phyloP scores from a whole-genome alignment of 1,284 basidiomycete species.

The Microstroma glucosiphilum region DNA sequence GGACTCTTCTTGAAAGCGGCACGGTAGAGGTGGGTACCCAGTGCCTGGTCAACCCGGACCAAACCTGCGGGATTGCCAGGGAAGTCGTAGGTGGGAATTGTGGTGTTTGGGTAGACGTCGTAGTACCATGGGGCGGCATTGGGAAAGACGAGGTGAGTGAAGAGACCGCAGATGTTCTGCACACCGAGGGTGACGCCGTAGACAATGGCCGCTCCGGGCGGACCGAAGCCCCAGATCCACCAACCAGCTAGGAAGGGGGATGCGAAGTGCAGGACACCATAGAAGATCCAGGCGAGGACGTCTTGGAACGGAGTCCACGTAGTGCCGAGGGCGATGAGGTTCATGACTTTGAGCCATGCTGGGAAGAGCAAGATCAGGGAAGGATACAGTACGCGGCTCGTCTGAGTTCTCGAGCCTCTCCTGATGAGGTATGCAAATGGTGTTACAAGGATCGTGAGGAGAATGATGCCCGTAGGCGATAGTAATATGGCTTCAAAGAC shows the following conservation, averaged over 20 bases:
- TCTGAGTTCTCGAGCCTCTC: conserved; percentile 1
- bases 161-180: conserved; percentile 30
- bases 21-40: conserved; percentile 23
- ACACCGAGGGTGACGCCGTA: conserved; percentile 30
- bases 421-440: conserved; percentile 21
- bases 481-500: conserved; percentile 17
- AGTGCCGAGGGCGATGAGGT: conserved; percentile 13
- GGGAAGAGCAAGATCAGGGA: conserved; percentile 18
- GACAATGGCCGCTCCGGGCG: conserved; percentile 27
- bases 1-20: conserved; percentile 28
- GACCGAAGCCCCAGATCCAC: conserved; percentile 36
- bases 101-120: conserved; percentile 21
- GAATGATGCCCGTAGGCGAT: conserved; percentile 18
- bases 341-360: conserved; percentile 13
- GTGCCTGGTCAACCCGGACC: conserved; percentile 29
- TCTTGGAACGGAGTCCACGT: conserved; percentile 15
- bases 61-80: conserved; percentile 32
- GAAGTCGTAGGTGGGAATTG: conserved; percentile 27
- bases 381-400: conserved; percentile 15
- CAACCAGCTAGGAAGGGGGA: conserved; percentile 29
- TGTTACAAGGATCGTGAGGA: conserved; percentile 20
- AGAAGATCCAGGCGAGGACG: conserved; percentile 14
- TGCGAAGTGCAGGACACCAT: conserved; percentile 23
- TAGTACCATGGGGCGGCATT: conserved; percentile 34
- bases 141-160: conserved; percentile 32